Percentiles rank a stretch among this genome's conserved stretches.
Conservation (phyloP, 208 protist genomes). For the Sergeia podlipaevii region DNA sequence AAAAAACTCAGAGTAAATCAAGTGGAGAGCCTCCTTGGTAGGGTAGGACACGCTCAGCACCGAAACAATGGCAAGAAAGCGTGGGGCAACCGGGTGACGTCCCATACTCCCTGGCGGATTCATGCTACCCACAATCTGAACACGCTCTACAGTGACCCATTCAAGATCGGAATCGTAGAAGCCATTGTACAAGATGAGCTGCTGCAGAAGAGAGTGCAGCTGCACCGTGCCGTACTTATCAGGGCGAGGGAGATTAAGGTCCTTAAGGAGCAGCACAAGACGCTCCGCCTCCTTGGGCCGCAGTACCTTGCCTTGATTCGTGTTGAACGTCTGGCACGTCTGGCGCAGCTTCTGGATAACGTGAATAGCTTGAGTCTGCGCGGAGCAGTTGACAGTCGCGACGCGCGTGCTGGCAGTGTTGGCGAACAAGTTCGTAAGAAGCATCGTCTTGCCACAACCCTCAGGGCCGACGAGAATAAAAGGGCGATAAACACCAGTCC, state of each 20-base stretch:
- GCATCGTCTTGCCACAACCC: slow-evolving; percentile 95
- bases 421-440: slow-evolving; percentile 90
- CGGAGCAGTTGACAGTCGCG: slow-evolving; percentile 93
- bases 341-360: slow-evolving; percentile 97
- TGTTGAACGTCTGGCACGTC: slow-evolving; percentile 90
- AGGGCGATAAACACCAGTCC: slow-evolving; percentile 78
- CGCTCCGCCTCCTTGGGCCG: slow-evolving; percentile 94
- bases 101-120: slow-evolving; percentile 95
- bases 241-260: slow-evolving; percentile 97
- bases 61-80: slow-evolving; percentile 96
- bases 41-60: slow-evolving; percentile 94
- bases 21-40: slow-evolving; percentile 88
- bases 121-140: slow-evolving; percentile 97
- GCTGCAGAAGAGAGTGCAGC: slow-evolving; percentile 96
- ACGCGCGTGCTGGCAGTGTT: slow-evolving; percentile 67
- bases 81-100: slow-evolving; percentile 89
- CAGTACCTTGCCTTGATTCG: slow-evolving; percentile 93
- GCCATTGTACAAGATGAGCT: slow-evolving; percentile 95
- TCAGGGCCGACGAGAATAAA: slow-evolving; percentile 97
- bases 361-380: slow-evolving; percentile 93
- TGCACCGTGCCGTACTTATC: slow-evolving; percentile 98
- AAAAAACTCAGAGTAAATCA: slow-evolving; percentile 94
- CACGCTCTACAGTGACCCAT: slow-evolving; percentile 94
- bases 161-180: slow-evolving; percentile 96
- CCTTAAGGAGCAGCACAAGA: slow-evolving; percentile 95